Conservation (phyloP, 2,329 filamentous ascomycete genomes). For the Ceratocystis huliohia region DNA sequence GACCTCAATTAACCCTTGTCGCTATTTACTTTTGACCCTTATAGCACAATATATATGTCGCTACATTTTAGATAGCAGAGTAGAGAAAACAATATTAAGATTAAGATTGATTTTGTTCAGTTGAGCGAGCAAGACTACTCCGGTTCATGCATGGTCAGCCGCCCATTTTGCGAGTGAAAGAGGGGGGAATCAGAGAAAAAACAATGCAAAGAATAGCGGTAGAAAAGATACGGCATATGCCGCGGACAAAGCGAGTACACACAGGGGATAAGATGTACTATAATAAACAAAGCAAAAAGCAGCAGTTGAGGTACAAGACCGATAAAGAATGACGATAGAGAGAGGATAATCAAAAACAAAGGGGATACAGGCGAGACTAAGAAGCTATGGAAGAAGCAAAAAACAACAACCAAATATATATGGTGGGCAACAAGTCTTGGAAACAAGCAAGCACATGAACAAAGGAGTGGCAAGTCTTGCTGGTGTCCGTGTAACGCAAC, state of each 20-base stretch:
- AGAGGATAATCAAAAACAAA: slow-evolving; percentile 4
- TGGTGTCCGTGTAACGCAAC: too few species aligned
- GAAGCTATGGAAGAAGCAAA: neutral
- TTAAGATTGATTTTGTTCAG: neutral
- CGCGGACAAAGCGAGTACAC: neutral
- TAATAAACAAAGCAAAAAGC: neutral
- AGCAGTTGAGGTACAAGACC: neutral
- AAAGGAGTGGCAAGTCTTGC: neutral
- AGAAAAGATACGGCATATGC: neutral
- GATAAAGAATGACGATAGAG: neutral
- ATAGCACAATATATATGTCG: neutral
- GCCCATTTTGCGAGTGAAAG: neutral
- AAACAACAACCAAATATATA: neutral
- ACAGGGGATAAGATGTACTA: neutral
- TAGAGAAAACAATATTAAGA: neutral
- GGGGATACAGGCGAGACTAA: neutral
- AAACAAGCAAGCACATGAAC: neutral
- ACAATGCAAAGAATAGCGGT: neutral
- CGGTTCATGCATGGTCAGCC: neutral
- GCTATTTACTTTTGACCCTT: neutral
- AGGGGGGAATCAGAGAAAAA: neutral
- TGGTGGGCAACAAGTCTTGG: neutral
- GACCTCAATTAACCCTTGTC: neutral
- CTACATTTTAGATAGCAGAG: neutral
- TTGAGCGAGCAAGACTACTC: neutral